phyloP scores from a whole-genome alignment of 106 monocot species.

The Dioscorea zingiberensis region DNA sequence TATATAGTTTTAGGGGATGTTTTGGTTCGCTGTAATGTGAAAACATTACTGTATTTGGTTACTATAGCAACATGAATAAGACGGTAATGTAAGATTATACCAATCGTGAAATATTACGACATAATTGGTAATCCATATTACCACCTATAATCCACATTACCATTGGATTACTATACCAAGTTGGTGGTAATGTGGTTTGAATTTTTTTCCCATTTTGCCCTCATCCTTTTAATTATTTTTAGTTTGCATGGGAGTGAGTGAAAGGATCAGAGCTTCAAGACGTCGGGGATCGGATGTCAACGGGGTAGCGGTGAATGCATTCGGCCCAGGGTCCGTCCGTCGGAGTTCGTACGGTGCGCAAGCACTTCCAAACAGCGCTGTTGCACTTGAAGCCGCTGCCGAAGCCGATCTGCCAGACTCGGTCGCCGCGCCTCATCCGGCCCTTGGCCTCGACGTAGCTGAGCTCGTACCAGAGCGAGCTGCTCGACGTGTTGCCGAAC shows the following conservation, averaged over 20 bases:
- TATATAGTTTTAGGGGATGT: too few species aligned
- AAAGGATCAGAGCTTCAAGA: slow-evolving; percentile 7
- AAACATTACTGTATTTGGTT: too few species aligned
- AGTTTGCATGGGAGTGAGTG: neutral
- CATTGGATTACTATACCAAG: too few species aligned
- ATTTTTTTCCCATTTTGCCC: too few species aligned
- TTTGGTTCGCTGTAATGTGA: too few species aligned
- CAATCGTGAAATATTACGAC: too few species aligned
- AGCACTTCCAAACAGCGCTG: slow-evolving; percentile 34
- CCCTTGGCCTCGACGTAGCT: slow-evolving; percentile 17
- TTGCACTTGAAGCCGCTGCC: slow-evolving; percentile 55
- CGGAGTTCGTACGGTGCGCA: slow-evolving; percentile 6
- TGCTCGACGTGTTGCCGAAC: slow-evolving; percentile 35
- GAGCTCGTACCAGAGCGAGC: slow-evolving; percentile 41
- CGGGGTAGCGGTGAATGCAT: slow-evolving; percentile 13
- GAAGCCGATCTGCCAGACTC: slow-evolving; percentile 41
- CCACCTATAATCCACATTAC: too few species aligned
- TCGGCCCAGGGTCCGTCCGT: slow-evolving; percentile 7
- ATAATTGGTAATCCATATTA: too few species aligned
- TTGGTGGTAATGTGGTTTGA: too few species aligned
- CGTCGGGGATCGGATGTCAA: slow-evolving; percentile 10
- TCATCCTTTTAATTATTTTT: too few species aligned
- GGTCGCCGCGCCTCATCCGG: slow-evolving; percentile 20
- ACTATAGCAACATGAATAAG: too few species aligned
- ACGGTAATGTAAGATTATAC: too few species aligned